These are phyloP conservation scores for Aphanomyces stellatus DNA, from an alignment of 352 stramenopile species.

Conservation along the genomic window DNA sequence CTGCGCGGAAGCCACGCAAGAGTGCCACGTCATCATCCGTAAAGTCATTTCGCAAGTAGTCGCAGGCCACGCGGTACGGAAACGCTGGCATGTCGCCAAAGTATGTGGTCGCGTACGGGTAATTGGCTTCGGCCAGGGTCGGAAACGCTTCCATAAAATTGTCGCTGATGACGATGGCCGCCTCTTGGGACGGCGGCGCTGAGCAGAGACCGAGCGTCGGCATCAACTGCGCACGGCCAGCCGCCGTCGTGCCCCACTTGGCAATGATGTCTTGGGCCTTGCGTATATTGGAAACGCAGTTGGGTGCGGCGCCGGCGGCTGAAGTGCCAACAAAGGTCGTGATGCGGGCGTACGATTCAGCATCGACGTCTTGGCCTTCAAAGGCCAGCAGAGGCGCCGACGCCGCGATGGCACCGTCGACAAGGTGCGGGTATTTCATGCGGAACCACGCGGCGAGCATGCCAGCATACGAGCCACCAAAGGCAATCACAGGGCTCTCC, in stretches of 20 bases:
- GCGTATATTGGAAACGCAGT: slow-evolving; percentile 78
- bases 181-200: slow-evolving; percentile 27
- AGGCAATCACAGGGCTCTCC: slow-evolving; percentile 74
- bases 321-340: slow-evolving; percentile 58
- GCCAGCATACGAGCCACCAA: slow-evolving; percentile 90
- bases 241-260: slow-evolving; percentile 33
- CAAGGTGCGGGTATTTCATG: slow-evolving; percentile 87
- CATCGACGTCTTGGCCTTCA: slow-evolving; percentile 52
- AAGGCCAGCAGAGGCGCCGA: slow-evolving; percentile 85
- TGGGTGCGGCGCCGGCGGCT: slow-evolving; percentile 44
- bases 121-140: slow-evolving; percentile 94
- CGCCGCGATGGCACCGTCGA: slow-evolving; percentile 88
- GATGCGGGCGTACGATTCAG: slow-evolving; percentile 44
- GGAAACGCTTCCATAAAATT: slow-evolving; percentile 76
- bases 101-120: slow-evolving; percentile 92
- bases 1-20: slow-evolving; percentile 43
- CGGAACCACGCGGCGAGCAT: slow-evolving; percentile 91
- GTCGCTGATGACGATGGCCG: slow-evolving; percentile 46
- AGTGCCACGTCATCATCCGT: slow-evolving; percentile 26
- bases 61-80: slow-evolving; percentile 84
- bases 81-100: slow-evolving; percentile 90
- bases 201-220: slow-evolving; percentile 47
- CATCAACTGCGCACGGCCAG: slow-evolving; percentile 39
- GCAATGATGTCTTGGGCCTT: slow-evolving; percentile 45
- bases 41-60: slow-evolving; percentile 41